Evolutionary conservation across 352 stramenopile genomes (phyloP).

Genomic region (Phytophthora colocasiae): DNA sequence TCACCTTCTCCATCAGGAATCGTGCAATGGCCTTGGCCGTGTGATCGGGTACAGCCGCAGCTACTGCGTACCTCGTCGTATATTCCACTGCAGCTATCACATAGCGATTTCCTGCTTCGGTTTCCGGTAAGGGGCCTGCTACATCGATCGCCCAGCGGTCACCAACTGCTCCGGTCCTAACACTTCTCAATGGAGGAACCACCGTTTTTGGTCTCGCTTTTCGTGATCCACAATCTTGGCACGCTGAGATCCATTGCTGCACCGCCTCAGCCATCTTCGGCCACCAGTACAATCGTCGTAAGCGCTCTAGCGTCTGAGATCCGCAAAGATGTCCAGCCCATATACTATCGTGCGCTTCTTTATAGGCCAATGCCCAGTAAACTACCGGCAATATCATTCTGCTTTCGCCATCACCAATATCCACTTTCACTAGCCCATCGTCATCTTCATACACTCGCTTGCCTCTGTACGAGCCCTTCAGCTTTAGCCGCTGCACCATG

Average conservation of each 20-base stretch:
- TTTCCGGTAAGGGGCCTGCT: constrained; percentile 11
- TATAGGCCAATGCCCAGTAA: constrained; percentile 9
- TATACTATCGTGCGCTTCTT: constrained; percentile 16
- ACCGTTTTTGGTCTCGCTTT: constrained; percentile 16
- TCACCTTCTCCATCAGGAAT: constrained; percentile 11
- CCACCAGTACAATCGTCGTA: constrained; percentile 8
- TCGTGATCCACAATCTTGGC: constrained; percentile 21
- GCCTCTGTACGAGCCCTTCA: too few relatives aligned
- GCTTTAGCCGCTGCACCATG: too few relatives aligned
- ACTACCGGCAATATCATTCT: not conserved
- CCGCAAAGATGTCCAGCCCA: constrained; percentile 6
- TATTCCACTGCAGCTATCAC: constrained; percentile 26
- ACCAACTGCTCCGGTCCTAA: constrained; percentile 6
- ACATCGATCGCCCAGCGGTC: constrained; percentile 27
- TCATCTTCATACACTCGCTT: not conserved
- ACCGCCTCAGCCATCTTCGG: not conserved
- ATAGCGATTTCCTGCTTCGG: constrained; percentile 12
- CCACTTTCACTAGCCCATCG: not conserved
- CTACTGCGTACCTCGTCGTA: constrained; percentile 19
- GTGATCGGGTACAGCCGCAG: constrained; percentile 1
- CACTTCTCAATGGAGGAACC: constrained; percentile 21
- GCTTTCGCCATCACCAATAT: not conserved
- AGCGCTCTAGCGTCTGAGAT: not conserved
- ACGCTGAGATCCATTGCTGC: not conserved
- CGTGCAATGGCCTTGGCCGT: not conserved